Evolutionary conservation across 225 moss, liverwort and hornwort genomes (phyloP).

Genomic region (Bryum argenteum): DNA sequence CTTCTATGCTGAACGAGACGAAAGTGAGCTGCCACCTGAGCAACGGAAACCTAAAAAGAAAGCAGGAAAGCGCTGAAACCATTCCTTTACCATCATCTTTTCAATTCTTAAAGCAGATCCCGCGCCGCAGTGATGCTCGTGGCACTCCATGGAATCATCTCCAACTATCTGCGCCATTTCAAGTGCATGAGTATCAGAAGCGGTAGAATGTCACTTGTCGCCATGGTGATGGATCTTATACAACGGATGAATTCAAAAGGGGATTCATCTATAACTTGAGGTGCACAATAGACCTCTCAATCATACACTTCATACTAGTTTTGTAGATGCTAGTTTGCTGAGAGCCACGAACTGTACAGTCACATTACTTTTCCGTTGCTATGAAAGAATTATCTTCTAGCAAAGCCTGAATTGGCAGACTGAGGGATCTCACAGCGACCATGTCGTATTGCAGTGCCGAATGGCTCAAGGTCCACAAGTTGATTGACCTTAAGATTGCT

Average conservation of each 20-base stretch:
- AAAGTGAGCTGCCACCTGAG: slow-evolving; percentile 1
- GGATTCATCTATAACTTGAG: background rate
- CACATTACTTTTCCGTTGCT: too few species aligned
- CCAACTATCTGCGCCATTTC: slow-evolving; percentile 7
- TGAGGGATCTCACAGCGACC: too few species aligned
- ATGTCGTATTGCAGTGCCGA: too few species aligned
- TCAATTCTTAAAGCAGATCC: background rate
- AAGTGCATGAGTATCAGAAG: slow-evolving; percentile 1
- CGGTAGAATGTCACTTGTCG: background rate
- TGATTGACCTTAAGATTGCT: too few species aligned
- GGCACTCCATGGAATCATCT: background rate
- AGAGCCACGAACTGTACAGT: slow-evolving; percentile 4
- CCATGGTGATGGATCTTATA: slow-evolving; percentile 5
- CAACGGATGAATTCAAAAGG: slow-evolving; percentile 1
- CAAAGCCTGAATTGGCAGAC: too few species aligned
- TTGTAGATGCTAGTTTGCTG: background rate
- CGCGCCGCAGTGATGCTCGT: background rate
- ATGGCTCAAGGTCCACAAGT: too few species aligned
- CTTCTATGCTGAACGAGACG: slow-evolving; percentile 37
- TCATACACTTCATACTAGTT: background rate
- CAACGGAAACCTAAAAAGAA: slow-evolving; percentile 31
- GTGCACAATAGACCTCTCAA: slow-evolving; percentile 1
- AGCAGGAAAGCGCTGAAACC: slow-evolving; percentile 30
- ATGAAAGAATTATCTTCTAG: too few species aligned
- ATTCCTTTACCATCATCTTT: background rate